These are phyloP conservation scores for Moesziomyces parantarcticus DNA, from an alignment of 1,284 basidiomycete species.

Conservation along the genomic window DNA sequence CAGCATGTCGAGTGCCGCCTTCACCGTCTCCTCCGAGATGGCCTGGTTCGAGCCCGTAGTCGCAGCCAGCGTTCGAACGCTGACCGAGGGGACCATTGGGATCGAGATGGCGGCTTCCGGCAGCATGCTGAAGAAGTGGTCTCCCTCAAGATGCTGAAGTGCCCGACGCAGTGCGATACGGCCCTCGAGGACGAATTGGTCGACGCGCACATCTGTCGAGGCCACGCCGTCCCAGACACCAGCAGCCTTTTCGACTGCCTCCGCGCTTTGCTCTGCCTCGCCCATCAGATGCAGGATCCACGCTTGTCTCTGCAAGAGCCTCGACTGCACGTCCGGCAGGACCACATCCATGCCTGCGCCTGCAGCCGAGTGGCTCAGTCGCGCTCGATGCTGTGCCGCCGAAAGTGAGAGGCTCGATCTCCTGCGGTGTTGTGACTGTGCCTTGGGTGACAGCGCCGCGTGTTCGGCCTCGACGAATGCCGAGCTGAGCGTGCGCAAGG, in stretches of 20 bases:
- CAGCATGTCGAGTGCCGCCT: conserved; percentile 37
- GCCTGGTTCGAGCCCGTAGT: conserved; percentile 15
- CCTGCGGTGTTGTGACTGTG: conserved; percentile 13
- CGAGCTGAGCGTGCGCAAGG: conserved; percentile 36
- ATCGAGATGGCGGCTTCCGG: conserved; percentile 59
- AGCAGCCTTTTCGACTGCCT: conserved; percentile 40
- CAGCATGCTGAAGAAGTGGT: conserved; percentile 59
- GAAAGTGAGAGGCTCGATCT: conserved; percentile 20
- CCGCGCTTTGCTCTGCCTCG: conserved; percentile 28
- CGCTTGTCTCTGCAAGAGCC: conserved; percentile 51
- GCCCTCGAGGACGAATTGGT: conserved; percentile 44
- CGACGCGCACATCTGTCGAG: conserved; percentile 22
- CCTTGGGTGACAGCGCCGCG: conserved; percentile 25
- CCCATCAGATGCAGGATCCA: conserved; percentile 51
- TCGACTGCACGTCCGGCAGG: conserved; percentile 48
- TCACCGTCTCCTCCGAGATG: conserved; percentile 44
- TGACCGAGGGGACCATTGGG: conserved; percentile 51
- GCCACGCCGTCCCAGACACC: conserved; percentile 26
- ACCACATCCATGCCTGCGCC: conserved; percentile 22
- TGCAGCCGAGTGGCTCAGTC: conserved; percentile 11
- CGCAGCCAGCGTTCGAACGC: conserved; percentile 32
- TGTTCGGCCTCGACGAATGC: conserved; percentile 38
- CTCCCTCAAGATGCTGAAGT: conserved; percentile 46
- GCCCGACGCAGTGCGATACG: conserved; percentile 44
- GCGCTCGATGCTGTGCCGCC: conserved; percentile 12